Conservation (phyloP, 805 yeast species). For the Starmerella roubikii region DNA sequence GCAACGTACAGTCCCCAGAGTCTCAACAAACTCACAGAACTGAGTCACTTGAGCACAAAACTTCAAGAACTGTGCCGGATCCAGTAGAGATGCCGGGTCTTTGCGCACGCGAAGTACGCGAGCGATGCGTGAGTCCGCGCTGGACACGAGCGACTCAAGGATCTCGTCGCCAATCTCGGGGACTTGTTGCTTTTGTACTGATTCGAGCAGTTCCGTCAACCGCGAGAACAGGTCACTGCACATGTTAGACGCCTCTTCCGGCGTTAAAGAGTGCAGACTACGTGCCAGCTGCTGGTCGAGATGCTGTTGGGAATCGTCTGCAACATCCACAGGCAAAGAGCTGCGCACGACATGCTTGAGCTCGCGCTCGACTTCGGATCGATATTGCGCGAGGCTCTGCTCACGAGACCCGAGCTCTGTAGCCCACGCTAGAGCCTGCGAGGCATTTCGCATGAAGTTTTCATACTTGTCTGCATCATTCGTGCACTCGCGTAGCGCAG, state of each 20-base stretch:
- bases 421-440: background rate
- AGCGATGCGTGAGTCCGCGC: conserved; percentile 59
- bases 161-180: conserved; percentile 50
- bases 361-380: conserved; percentile 55
- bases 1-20: conserved; percentile 32
- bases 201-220: conserved; percentile 1
- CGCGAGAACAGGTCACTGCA: conserved; percentile 25
- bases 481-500: conserved; percentile 1
- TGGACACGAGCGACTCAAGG: conserved; percentile 41
- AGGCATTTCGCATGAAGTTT: background rate
- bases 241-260: conserved; percentile 65
- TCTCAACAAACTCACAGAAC: conserved; percentile 73
- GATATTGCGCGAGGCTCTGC: conserved; percentile 49
- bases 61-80: conserved; percentile 49
- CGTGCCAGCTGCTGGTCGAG: conserved; percentile 26
- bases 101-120: conserved; percentile 66
- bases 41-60: conserved; percentile 52
- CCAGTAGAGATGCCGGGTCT: conserved; percentile 47
- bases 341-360: conserved; percentile 57
- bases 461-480: too few species aligned
- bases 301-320: too few species aligned
- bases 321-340: conserved; percentile 32
- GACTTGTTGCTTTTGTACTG: conserved; percentile 38
- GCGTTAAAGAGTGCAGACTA: conserved; percentile 49
- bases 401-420: conserved; percentile 31